Conservation (phyloP, 495 filamentous ascomycete genomes). For the Neurospora discreta region DNA sequence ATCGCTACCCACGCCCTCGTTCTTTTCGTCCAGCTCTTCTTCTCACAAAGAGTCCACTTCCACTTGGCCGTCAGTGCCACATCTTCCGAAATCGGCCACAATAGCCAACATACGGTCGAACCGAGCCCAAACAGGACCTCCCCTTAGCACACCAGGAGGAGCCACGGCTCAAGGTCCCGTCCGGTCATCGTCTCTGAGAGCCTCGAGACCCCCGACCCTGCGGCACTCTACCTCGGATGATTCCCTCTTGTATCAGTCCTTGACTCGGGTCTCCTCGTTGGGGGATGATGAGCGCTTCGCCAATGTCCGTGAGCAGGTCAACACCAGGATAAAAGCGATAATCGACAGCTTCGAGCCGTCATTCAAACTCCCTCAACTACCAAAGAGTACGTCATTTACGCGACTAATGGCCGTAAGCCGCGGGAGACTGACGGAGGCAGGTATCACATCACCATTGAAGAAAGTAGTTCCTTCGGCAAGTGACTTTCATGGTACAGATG, state of each 20-base stretch:
- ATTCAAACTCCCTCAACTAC: constrained; percentile 56
- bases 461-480: constrained; percentile 10
- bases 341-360: constrained; percentile 74
- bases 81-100: background rate
- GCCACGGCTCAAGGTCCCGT: background rate
- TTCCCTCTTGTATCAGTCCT: constrained; percentile 53
- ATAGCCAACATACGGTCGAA: background rate
- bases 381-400: constrained; percentile 41
- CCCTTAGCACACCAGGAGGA: background rate
- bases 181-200: background rate
- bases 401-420: background rate
- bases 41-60: constrained; percentile 14
- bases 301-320: constrained; percentile 67
- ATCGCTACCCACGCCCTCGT: constrained; percentile 40
- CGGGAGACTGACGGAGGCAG: constrained; percentile 12
- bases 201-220: constrained; percentile 25
- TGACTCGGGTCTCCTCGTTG: constrained; percentile 69
- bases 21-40: constrained; percentile 27
- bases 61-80: background rate
- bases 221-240: constrained; percentile 63
- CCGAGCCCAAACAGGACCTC: background rate
- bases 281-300: constrained; percentile 81
- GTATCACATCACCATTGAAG: constrained; percentile 29
- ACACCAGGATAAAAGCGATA: constrained; percentile 83
- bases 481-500: constrained; percentile 2